phyloP scores from a whole-genome alignment of 495 filamentous ascomycete species.

The Daldinia concentrica region DNA sequence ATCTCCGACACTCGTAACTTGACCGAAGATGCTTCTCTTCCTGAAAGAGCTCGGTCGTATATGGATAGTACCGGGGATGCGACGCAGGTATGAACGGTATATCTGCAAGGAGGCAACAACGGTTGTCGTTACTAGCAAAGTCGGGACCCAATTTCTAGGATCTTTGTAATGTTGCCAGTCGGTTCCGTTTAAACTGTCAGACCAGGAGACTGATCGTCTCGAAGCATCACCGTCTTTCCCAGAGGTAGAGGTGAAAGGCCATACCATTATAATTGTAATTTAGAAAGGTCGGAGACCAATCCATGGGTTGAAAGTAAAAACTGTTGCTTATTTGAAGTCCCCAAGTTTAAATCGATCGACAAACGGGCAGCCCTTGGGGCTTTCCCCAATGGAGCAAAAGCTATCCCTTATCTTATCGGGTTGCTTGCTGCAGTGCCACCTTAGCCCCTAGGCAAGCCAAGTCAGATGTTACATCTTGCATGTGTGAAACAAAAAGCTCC shows the following conservation, averaged over 20 bases:
- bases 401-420: slow-evolving; percentile 32
- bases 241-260: slow-evolving; percentile 38
- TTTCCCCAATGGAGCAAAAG: slow-evolving; percentile 26
- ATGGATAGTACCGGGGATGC: slow-evolving; percentile 75
- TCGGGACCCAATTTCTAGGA: slow-evolving; percentile 71
- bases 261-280: slow-evolving; percentile 36
- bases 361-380: slow-evolving; percentile 11
- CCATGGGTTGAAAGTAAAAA: neutral
- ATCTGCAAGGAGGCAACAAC: slow-evolving; percentile 68
- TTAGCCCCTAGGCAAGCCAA: neutral
- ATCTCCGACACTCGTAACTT: slow-evolving; percentile 93
- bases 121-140: slow-evolving; percentile 72
- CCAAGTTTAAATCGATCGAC: neutral
- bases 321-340: slow-evolving; percentile 13
- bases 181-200: slow-evolving; percentile 59
- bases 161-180: slow-evolving; percentile 76
- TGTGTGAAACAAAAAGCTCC: slow-evolving; percentile 18
- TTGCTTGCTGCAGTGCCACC: neutral
- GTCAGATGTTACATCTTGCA: slow-evolving; percentile 9
- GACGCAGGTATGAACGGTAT: slow-evolving; percentile 79
- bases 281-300: slow-evolving; percentile 16
- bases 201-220: slow-evolving; percentile 58
- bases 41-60: slow-evolving; percentile 77
- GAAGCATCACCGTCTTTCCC: slow-evolving; percentile 37
- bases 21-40: slow-evolving; percentile 77